Evolutionary conservation across 2,329 filamentous ascomycete genomes (phyloP), one percentile per base, ranked within the genome.

Genomic region (Chaetoscypha palmicola): DNA sequence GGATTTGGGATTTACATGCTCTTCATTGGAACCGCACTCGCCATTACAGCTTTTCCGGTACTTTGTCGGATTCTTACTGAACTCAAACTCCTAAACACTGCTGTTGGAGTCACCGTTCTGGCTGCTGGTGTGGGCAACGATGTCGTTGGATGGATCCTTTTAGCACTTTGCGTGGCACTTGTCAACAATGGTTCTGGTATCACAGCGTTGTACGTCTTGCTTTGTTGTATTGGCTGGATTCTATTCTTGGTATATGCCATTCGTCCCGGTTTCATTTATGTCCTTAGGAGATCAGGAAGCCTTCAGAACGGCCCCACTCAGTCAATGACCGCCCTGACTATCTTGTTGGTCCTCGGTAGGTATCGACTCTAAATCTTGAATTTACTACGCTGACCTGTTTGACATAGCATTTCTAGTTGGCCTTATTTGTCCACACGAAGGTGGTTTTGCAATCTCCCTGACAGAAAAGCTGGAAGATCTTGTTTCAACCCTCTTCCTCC

Each of bases 381-480:
- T n/a, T n/a, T n/a, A n/a, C n/a, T n/a, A n/a, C n/a, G n/a, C n/a
- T n/a, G n/a, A n/a, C n/a, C n/a, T n/a, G n/a, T n/a, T n/a, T n/a
- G n/a, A n/a, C n/a, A 2, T 38, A 61, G 89, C 84, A 2, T 97
- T 97, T 62, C 72, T 96, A 46, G 78, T 91, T 32, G 91, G 91
- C 1, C 64, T 97, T 20, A 92, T 97, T 45, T 89, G 89, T 54
- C 91, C 90, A 0, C 89, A 92, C 58, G 86, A 94, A 46, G 84
- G 86, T 38, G 86, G 89, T 21, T 94, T 95, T 59, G 85, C 87
- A 17, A 92, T 95, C 64, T 90, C 90, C 54, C 70, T 95, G 31
- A 92, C 88, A 0, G 89, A 95, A 60, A 96, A 96, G 70, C 82
- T 97, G 47, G 91, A 97, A 63, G 91, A 97, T 72, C 68, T 96